Conservation (phyloP, 306 rosid species). For the Ochetophila trinervis region DNA sequence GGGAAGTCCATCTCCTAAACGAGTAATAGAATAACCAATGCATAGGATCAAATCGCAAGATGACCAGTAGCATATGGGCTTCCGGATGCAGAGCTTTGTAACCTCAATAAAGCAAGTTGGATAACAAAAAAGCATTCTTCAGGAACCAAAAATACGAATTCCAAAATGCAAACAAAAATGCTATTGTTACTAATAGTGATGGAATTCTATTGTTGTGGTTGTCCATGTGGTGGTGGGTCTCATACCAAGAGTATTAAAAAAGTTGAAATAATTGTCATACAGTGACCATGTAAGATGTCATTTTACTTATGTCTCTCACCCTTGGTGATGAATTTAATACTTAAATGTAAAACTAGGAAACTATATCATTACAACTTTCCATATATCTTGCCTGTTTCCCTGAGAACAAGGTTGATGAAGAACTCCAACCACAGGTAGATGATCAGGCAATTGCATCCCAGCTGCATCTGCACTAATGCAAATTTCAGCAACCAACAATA, state of each 20-base stretch:
- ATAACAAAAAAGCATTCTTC: conserved; percentile 13
- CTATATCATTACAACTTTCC: background rate
- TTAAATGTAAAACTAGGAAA: conserved; percentile 25
- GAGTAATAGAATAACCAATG: background rate
- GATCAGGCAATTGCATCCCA: conserved; percentile 64
- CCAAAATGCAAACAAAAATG: background rate
- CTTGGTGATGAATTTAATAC: no score
- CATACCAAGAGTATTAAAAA: no score
- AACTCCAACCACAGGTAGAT: conserved; percentile 71
- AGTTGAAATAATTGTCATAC: no score
- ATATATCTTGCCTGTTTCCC: conserved; percentile 68
- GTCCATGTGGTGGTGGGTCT: no score
- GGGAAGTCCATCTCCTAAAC: background rate
- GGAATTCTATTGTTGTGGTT: no score
- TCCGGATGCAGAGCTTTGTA: background rate
- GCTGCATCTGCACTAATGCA: conserved; percentile 55
- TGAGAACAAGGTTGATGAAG: conserved; percentile 71
- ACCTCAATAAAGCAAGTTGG: conserved; percentile 16
- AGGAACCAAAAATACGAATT: background rate
- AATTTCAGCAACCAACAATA: conserved; percentile 8
- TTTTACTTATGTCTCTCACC: no score
- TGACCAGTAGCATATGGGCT: background rate
- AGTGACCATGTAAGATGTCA: no score
- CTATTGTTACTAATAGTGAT: no score
- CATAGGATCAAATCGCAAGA: background rate